Conservation (phyloP, 2,329 filamentous ascomycete genomes). For the Monosporascus sp. region DNA sequence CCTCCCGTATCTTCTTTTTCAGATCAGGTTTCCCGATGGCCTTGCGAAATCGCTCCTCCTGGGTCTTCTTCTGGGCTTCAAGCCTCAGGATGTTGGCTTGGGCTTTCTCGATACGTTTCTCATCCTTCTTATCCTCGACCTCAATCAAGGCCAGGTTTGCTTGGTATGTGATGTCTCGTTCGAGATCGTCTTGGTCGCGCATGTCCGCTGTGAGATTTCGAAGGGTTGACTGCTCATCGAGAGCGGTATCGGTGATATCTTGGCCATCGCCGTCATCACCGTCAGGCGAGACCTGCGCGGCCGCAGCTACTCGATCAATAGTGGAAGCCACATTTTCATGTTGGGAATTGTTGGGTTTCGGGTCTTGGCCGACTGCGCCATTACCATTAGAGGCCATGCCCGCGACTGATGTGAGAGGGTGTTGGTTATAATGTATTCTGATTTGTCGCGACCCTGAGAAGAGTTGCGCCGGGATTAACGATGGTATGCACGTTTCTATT, state of each 20-base stretch:
- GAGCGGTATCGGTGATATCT: slow-evolving; percentile 1
- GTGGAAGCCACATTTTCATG: slow-evolving; percentile 1
- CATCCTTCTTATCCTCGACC: slow-evolving; percentile 58
- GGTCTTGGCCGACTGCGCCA: slow-evolving; percentile 1
- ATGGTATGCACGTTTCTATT: too few relatives aligned
- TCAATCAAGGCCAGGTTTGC: slow-evolving; percentile 56
- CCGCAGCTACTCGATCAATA: slow-evolving; percentile 3
- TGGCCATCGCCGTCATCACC: slow-evolving; percentile 3
- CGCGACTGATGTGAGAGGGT: neutral
- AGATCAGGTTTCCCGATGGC: slow-evolving; percentile 41
- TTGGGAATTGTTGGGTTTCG: neutral
- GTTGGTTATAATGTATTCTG: neutral
- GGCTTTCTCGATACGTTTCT: slow-evolving; percentile 56
- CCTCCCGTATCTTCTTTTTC: slow-evolving; percentile 54
- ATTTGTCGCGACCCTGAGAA: neutral
- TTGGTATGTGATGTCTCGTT: slow-evolving; percentile 72
- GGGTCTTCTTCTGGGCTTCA: slow-evolving; percentile 57
- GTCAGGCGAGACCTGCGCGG: slow-evolving; percentile 4
- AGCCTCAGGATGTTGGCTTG: slow-evolving; percentile 53
- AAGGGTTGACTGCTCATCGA: slow-evolving; percentile 57
- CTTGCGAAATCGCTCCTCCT: slow-evolving; percentile 41
- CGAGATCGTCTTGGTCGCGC: slow-evolving; percentile 83
- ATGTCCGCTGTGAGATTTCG: slow-evolving; percentile 62
- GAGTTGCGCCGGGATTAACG: neutral
- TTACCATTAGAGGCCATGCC: slow-evolving; percentile 3